A percentile compares a stretch with the other conserved stretches of the same genome.
phyloP scores from a whole-genome alignment of 2,329 filamentous ascomycete genomes.

The Passalora sequoiae region DNA sequence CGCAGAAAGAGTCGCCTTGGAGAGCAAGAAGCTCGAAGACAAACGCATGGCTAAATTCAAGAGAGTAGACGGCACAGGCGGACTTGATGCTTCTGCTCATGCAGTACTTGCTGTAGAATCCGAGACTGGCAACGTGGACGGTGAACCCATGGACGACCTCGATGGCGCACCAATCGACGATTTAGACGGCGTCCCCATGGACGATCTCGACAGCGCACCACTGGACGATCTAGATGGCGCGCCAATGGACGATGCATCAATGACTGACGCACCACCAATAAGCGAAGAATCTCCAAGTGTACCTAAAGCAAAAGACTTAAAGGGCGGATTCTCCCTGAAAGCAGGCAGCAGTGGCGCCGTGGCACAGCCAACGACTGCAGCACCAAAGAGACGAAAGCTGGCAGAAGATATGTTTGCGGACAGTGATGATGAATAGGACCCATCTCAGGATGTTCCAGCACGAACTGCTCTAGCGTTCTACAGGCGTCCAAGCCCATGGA shows the following conservation, averaged over 20 bases:
- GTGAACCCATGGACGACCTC: slow-evolving; percentile 37
- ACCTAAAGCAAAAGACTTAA: neutral
- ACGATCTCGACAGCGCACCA: slow-evolving; percentile 6
- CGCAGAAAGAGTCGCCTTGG: slow-evolving; percentile 50
- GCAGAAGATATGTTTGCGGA: slow-evolving; percentile 86
- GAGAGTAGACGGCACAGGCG: slow-evolving; percentile 50
- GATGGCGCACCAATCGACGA: slow-evolving; percentile 34
- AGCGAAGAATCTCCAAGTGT: slow-evolving; percentile 13
- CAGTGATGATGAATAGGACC: slow-evolving; percentile 52
- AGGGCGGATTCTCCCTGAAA: slow-evolving; percentile 26
- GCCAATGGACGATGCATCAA: slow-evolving; percentile 9
- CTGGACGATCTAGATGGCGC: slow-evolving; percentile 10
- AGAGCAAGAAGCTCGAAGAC: slow-evolving; percentile 40
- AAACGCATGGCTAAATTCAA: slow-evolving; percentile 36
- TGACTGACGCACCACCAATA: slow-evolving; percentile 19
- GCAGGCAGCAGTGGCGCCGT: slow-evolving; percentile 25
- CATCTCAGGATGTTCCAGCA: slow-evolving; percentile 1
- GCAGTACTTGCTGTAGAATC: slow-evolving; percentile 26
- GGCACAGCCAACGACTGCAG: slow-evolving; percentile 6
- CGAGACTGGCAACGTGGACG: slow-evolving; percentile 47
- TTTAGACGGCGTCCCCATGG: slow-evolving; percentile 9
- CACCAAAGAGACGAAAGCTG: slow-evolving; percentile 59
- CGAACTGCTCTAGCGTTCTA: neutral
- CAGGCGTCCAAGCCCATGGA: neutral
- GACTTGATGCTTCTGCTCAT: slow-evolving; percentile 21